Evolutionary conservation across 129 eudicot genomes (phyloP), one percentile per base, ranked within the genome.

Genomic region (Artemisia tridentata): DNA sequence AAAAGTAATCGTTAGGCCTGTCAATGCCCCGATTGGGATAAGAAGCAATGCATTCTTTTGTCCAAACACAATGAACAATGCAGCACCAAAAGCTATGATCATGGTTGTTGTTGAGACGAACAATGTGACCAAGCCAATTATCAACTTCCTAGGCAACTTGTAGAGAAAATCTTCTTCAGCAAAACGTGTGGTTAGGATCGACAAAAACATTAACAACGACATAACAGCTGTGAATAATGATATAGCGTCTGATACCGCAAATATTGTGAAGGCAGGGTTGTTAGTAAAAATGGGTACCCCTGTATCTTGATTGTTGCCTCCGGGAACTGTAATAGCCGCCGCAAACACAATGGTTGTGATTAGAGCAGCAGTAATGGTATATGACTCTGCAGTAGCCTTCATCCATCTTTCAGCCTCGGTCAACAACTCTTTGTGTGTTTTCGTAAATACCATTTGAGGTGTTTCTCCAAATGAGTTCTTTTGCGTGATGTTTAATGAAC

Each of bases 271-370:
- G 69, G 69, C 69, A 18, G 56, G 7, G 11, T 57, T 21, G 16
- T 57, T 57, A 2, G 63, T 57, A 57, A 57, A 57, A 21, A 57
- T 21, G 20, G 52, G 65, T 60, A 21, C n/a, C 34, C 43, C 68
- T 6, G 48, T 63, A 8, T 63, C 50, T 11, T 63, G 46, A 27
- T 58, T 72, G 77, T 27, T 62, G 18, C 69, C 77, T 45, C 77
- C 69, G 0, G 77, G 77, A 11, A 71, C 75, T 31, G 68, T 71
- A 62, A 72, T 47, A 7, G 77, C 60, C 12, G 69, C 68, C 49
- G 77, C 77, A 72, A 72, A 72, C 66, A 49, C 77, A 3, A 72
- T 66, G 9, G 77, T 72, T 49, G 68, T 58, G 50, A 72, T 72
- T 29, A 72, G 38, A 20, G 76, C 68, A 20, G 76, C 58, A 11